phyloP scores from a whole-genome alignment of 2,329 filamentous ascomycete genomes.

The Plectosphaerella sp. region DNA sequence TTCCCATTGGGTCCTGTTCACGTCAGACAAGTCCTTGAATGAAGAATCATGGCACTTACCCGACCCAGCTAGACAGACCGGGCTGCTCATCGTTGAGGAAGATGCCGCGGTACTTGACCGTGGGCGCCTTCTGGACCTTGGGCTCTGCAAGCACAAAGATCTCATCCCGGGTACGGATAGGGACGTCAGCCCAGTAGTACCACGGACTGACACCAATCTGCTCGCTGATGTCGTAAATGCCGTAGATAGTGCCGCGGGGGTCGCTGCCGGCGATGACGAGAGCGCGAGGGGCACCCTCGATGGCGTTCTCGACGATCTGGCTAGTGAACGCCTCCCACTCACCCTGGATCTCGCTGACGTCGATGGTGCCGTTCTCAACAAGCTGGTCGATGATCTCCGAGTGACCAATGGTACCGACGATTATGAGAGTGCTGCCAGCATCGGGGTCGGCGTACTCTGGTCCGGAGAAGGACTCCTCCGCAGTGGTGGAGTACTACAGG shows the following conservation, averaged over 20 bases:
- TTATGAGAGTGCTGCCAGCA: conserved; percentile 51
- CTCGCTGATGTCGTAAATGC: conserved; percentile 67
- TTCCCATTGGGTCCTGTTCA: conserved; percentile 25
- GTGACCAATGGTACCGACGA: conserved; percentile 64
- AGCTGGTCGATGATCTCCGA: conserved; percentile 58
- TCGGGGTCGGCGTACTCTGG: conserved; percentile 37
- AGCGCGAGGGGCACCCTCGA: conserved; percentile 51
- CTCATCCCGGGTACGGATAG: conserved; percentile 41
- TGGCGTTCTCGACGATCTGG: conserved; percentile 51
- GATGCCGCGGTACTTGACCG: conserved; percentile 64
- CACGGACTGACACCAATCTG: conserved; percentile 70
- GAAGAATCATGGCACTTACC: conserved; percentile 14
- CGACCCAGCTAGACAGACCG: conserved; percentile 62
- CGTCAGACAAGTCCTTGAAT: not conserved
- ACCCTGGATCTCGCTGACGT: conserved; percentile 52
- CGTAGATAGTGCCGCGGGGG: conserved; percentile 61
- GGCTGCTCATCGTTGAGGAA: conserved; percentile 71
- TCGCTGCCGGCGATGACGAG: conserved; percentile 67
- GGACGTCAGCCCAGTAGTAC: conserved; percentile 65
- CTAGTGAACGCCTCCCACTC: conserved; percentile 68
- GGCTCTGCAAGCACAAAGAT: conserved; percentile 51
- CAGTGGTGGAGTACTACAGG: conserved; percentile 27
- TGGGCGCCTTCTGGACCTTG: conserved; percentile 55
- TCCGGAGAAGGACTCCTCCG: conserved; percentile 36
- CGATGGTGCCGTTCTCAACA: conserved; percentile 48